A percentile compares a stretch with the other conserved stretches of the same genome.
phyloP scores from a whole-genome alignment of 2,329 filamentous ascomycete genomes.

The Ascochyta clinopodiicola region DNA sequence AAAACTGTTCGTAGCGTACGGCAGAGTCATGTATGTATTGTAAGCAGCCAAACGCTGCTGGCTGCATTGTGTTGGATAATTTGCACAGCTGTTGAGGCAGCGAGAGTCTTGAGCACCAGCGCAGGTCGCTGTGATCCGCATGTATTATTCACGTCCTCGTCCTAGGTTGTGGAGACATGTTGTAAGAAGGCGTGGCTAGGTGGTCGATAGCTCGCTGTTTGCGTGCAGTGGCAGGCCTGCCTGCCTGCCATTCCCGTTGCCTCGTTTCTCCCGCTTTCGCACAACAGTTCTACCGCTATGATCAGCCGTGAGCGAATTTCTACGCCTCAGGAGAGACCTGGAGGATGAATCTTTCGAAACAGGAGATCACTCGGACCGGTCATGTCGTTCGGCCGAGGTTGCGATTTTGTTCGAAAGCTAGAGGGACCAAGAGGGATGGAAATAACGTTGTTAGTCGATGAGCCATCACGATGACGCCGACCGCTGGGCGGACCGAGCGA shows the following conservation, averaged over 20 bases:
- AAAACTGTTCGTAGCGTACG: constrained; percentile 17
- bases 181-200: not conserved
- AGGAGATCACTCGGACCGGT: constrained; percentile 23
- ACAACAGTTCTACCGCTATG: constrained; percentile 4
- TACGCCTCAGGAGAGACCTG: constrained; percentile 7
- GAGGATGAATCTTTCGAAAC: constrained; percentile 5
- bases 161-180: not conserved
- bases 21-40: constrained; percentile 20
- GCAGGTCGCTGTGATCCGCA: not conserved
- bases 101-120: not conserved
- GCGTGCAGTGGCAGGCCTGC: not conserved
- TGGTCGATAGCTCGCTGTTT: constrained; percentile 2
- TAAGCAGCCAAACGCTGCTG: constrained; percentile 23
- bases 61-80: constrained; percentile 22
- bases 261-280: constrained; percentile 7
- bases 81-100: constrained; percentile 10
- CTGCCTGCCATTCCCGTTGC: not conserved
- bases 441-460: constrained; percentile 31
- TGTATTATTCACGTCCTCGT: not conserved
- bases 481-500: constrained; percentile 10
- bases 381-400: constrained; percentile 34
- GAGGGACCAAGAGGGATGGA: constrained; percentile 11
- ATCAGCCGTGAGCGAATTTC: constrained; percentile 31
- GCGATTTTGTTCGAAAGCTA: constrained; percentile 6
- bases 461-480: constrained; percentile 30